phyloP scores from a whole-genome alignment of 2,329 filamentous ascomycete species.

The Ilyonectria mors-panacis region DNA sequence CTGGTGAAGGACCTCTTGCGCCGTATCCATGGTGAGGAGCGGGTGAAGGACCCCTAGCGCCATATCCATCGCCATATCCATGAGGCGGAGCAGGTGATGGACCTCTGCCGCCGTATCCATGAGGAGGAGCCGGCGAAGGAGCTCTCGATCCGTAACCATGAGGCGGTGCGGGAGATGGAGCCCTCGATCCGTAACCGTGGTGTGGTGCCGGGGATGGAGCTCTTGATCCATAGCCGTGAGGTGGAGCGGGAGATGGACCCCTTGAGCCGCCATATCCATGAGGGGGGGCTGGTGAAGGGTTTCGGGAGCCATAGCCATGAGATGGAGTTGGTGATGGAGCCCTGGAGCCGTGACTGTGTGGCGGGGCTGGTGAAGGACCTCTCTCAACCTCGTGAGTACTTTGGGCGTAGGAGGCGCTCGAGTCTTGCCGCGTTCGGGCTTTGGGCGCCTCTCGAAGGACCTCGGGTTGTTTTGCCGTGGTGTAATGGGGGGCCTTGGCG shows the following conservation, averaged over 20 bases:
- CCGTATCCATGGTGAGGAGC: conserved; percentile 41
- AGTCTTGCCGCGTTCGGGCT: conserved; percentile 58
- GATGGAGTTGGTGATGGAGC: conserved; percentile 42
- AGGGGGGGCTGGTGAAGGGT: conserved; percentile 56
- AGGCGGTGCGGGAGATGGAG: conserved; percentile 56
- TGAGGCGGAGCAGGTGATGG: conserved; percentile 48
- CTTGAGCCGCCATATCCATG: conserved; percentile 48
- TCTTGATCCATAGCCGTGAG: conserved; percentile 52
- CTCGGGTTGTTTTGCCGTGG: conserved; percentile 73
- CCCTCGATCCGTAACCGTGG: conserved; percentile 53
- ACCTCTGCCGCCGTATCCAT: conserved; percentile 51
- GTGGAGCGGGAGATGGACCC: conserved; percentile 47
- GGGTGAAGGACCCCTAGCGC: conserved; percentile 56
- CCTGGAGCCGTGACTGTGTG: conserved; percentile 50
- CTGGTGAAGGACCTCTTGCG: conserved; percentile 41
- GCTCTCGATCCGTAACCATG: conserved; percentile 48
- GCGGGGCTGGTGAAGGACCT: conserved; percentile 52
- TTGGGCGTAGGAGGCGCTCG: conserved; percentile 54
- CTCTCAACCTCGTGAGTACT: conserved; percentile 41
- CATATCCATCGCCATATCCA: no score
- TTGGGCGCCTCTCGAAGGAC: conserved; percentile 64
- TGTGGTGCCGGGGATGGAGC: conserved; percentile 44
- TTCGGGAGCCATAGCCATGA: conserved; percentile 51
- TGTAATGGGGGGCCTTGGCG: conserved; percentile 76
- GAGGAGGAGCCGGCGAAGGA: conserved; percentile 44